Evolutionary conservation across 1,284 basidiomycete species (phyloP).

Genomic region (Chiua sp.): DNA sequence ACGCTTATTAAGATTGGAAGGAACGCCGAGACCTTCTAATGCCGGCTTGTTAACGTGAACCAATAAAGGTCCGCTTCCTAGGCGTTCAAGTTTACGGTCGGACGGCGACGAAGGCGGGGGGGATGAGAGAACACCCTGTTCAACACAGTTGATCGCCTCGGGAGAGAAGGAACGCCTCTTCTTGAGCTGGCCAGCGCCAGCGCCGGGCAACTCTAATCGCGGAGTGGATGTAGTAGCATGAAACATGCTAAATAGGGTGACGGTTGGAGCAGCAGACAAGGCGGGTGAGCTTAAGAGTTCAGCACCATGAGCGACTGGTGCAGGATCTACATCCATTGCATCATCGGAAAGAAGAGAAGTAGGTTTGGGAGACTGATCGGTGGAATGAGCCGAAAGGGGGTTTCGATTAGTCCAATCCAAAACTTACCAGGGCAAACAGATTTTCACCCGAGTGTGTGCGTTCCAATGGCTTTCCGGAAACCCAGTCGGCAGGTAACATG

Average conservation of each 20-base stretch:
- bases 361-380: conserved; percentile 42
- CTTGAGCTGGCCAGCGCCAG: conserved; percentile 50
- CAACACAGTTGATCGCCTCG: conserved; percentile 46
- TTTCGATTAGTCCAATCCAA: background rate
- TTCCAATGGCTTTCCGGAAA: conserved; percentile 37
- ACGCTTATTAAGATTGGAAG: conserved; percentile 60
- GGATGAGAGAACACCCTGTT: conserved; percentile 54
- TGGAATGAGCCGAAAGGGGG: conserved; percentile 7
- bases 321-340: conserved; percentile 78
- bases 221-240: conserved; percentile 60
- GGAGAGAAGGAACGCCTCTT: conserved; percentile 77
- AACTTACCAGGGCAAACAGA: conserved; percentile 39
- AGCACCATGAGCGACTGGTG: conserved; percentile 33
- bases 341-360: conserved; percentile 55
- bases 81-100: conserved; percentile 65
- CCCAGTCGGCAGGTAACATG: conserved; percentile 69
- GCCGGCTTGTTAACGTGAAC: conserved; percentile 59
- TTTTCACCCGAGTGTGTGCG: conserved; percentile 32
- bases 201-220: conserved; percentile 44
- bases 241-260: conserved; percentile 64
- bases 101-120: conserved; percentile 71
- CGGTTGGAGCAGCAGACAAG: conserved; percentile 56
- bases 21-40: conserved; percentile 63
- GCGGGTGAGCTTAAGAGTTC: conserved; percentile 46
- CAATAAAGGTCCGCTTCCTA: conserved; percentile 49